Evolutionary conservation across 805 yeast species (phyloP).

Genomic region (Pichia cephalocereana): DNA sequence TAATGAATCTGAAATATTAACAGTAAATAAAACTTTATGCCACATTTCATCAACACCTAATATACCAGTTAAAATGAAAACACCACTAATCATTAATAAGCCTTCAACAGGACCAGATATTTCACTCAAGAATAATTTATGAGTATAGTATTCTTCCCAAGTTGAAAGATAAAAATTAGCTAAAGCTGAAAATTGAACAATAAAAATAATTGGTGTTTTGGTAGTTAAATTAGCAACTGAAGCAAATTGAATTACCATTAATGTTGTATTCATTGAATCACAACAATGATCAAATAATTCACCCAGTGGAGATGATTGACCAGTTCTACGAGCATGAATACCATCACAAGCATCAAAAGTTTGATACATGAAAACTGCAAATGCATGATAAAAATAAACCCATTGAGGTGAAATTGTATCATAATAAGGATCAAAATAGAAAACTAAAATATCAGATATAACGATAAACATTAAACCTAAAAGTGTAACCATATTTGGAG

Average conservation of each 20-base stretch:
- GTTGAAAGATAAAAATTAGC: conserved; percentile 83
- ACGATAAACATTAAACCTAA: conserved; percentile 68
- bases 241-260: conserved; percentile 65
- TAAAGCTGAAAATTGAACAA: conserved; percentile 65
- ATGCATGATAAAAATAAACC: conserved; percentile 69
- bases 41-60: conserved; percentile 58
- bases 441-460: conserved; percentile 51
- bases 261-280: conserved; percentile 58
- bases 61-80: conserved; percentile 55
- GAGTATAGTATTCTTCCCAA: conserved; percentile 95
- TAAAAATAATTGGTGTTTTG: conserved; percentile 46
- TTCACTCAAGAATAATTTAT: conserved; percentile 63
- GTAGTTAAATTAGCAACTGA: conserved; percentile 69
- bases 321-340: conserved; percentile 88
- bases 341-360: conserved; percentile 97
- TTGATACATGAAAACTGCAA: conserved; percentile 82
- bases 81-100: conserved; percentile 48
- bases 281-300: conserved; percentile 89
- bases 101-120: conserved; percentile 97
- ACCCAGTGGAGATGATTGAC: conserved; percentile 92
- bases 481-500: conserved; percentile 86
- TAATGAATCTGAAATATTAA: neutral
- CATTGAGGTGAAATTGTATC: conserved; percentile 56
- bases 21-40: conserved; percentile 32
- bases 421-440: conserved; percentile 66